Percentiles rank a stretch among this genome's conserved stretches.
phyloP scores from a whole-genome alignment of 108 stramenopile species.

The Chaetoceros muelleri region DNA sequence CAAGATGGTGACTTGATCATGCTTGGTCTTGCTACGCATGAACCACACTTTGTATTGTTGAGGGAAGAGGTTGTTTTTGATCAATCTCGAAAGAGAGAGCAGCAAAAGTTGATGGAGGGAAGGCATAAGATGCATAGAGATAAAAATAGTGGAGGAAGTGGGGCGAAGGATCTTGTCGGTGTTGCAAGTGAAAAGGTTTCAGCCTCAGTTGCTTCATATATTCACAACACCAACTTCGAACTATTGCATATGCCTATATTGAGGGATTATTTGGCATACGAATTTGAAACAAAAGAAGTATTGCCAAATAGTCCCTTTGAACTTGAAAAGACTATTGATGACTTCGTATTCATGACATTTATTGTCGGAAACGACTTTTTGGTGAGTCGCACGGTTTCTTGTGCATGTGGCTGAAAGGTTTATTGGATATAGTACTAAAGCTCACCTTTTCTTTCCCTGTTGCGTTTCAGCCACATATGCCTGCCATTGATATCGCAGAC shows the following conservation, averaged over 20 bases:
- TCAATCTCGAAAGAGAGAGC: slow-evolving; percentile 21
- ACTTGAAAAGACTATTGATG: slow-evolving; percentile 91
- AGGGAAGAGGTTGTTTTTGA: slow-evolving; percentile 92
- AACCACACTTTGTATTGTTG: slow-evolving; percentile 88
- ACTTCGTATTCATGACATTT: slow-evolving; percentile 97
- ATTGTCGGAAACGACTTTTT: slow-evolving; percentile 98
- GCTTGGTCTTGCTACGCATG: slow-evolving; percentile 95
- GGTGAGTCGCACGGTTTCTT: not conserved
- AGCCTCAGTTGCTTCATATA: slow-evolving; percentile 28
- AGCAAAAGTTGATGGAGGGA: slow-evolving; percentile 27
- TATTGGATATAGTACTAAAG: not conserved
- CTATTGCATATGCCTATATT: slow-evolving; percentile 91
- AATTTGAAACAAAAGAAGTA: slow-evolving; percentile 72
- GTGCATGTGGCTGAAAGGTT: not conserved
- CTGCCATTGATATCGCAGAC: slow-evolving; percentile 93
- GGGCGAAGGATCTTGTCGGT: slow-evolving; percentile 2
- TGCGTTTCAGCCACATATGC: slow-evolving; percentile 92
- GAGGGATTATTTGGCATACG: slow-evolving; percentile 90
- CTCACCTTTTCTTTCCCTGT: slow-evolving; percentile 6
- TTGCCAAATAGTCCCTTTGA: slow-evolving; percentile 45
- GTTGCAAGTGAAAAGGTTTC: slow-evolving; percentile 3
- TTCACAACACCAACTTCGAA: slow-evolving; percentile 91
- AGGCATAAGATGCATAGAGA: slow-evolving; percentile 8
- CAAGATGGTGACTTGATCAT: slow-evolving; percentile 99
- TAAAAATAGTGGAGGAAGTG: not conserved